These are phyloP conservation scores for Desmodesmus armatus DNA, from an alignment of 139 green algal species.

Conservation along the genomic window DNA sequence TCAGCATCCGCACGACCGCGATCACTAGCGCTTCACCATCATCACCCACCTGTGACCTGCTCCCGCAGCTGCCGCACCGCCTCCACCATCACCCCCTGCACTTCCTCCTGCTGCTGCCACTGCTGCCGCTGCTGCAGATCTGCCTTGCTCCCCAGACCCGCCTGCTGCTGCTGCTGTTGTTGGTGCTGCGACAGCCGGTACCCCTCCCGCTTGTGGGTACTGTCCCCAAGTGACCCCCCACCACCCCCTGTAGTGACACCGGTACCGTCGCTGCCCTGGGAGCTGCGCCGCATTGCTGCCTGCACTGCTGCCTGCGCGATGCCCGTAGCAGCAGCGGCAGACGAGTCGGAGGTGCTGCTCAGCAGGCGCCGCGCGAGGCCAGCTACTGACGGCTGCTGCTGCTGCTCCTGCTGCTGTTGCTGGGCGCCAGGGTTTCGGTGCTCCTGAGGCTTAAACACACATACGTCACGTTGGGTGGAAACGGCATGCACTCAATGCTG, in stretches of 20 bases:
- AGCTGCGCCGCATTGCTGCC: constrained; percentile 8
- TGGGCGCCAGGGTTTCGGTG: background rate
- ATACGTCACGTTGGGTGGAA: too few relatives aligned
- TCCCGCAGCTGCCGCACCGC: constrained; percentile 16
- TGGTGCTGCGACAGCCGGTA: background rate
- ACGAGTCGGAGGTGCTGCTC: background rate
- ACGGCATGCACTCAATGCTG: too few relatives aligned
- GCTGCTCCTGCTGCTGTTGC: background rate
- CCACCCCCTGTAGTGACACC: background rate
- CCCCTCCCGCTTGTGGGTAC: background rate
- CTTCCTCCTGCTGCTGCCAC: constrained; percentile 4
- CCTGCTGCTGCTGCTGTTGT: constrained; percentile 11
- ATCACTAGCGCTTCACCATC: too few relatives aligned
- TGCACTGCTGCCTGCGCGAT: background rate
- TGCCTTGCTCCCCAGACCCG: background rate
- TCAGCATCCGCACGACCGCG: constrained; percentile 1
- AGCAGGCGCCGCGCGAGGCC: background rate
- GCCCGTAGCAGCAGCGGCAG: background rate
- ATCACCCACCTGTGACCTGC: too few relatives aligned
- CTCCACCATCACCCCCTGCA: constrained; percentile 13
- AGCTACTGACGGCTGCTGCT: constrained; percentile 7
- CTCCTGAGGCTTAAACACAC: background rate
- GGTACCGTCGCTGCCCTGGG: background rate
- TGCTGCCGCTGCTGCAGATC: background rate
- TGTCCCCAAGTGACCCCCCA: background rate